A percentile compares a stretch with the other conserved stretches of the same genome.
These are phyloP conservation scores for Trichoderma pleuroti DNA, from an alignment of 2,329 filamentous ascomycete genomes.

Conservation along the genomic window DNA sequence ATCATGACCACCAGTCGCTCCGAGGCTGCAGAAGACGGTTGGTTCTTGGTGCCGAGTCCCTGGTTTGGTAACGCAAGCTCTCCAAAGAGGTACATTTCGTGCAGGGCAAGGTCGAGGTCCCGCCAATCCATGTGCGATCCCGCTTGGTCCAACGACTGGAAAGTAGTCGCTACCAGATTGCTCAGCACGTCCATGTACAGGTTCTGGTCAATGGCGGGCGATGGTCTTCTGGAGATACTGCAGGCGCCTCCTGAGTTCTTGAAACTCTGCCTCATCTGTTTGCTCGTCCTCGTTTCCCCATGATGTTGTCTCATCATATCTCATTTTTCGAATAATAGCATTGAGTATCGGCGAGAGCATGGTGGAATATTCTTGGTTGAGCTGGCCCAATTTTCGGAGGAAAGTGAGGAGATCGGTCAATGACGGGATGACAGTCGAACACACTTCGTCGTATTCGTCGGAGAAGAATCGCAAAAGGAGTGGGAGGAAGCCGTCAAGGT, in stretches of 20 bases:
- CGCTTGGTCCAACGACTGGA: slow-evolving; percentile 72
- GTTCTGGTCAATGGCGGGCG: slow-evolving; percentile 76
- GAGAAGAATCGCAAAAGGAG: slow-evolving; percentile 91
- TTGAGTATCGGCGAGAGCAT: slow-evolving; percentile 87
- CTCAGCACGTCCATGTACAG: slow-evolving; percentile 88
- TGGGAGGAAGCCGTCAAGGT: slow-evolving; percentile 79
- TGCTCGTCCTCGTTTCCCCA: slow-evolving; percentile 95
- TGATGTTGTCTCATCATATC: slow-evolving; percentile 88
- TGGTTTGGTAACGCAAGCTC: slow-evolving; percentile 88
- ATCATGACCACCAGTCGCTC: slow-evolving; percentile 88
- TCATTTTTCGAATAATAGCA: slow-evolving; percentile 92
- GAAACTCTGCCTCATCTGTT: slow-evolving; percentile 95
- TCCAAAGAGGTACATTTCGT: slow-evolving; percentile 95
- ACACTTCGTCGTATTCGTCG: slow-evolving; percentile 97
- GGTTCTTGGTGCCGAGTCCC: slow-evolving; percentile 80
- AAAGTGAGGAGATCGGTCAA: slow-evolving; percentile 90
- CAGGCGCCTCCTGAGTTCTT: slow-evolving; percentile 85
- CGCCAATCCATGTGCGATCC: slow-evolving; percentile 83
- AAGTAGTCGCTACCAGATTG: slow-evolving; percentile 81
- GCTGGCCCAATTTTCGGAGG: slow-evolving; percentile 72
- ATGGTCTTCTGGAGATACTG: slow-evolving; percentile 91
- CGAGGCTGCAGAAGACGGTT: slow-evolving; percentile 73
- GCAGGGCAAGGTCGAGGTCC: slow-evolving; percentile 86
- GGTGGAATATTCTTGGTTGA: slow-evolving; percentile 71
- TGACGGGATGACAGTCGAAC: slow-evolving; percentile 89